Conservation (phyloP, 2,329 filamentous ascomycete species). For the Cordyceps pruinosa region DNA sequence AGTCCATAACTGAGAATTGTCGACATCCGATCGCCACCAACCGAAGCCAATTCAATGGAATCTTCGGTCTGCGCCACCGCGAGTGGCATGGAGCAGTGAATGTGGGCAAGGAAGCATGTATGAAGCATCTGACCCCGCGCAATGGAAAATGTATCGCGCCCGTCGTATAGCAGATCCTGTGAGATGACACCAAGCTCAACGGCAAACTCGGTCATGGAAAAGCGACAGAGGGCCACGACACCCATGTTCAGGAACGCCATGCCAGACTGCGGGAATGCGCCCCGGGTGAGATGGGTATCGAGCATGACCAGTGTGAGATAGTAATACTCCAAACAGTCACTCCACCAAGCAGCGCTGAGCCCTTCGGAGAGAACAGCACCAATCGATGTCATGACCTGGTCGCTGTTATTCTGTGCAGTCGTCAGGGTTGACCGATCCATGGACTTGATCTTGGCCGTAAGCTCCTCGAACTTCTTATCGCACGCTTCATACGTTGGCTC, state of each 20-base stretch:
- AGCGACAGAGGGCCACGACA: conserved; percentile 60
- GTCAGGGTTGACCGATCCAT: conserved; percentile 45
- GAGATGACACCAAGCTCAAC: conserved; percentile 57
- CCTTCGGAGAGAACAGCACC: conserved; percentile 67
- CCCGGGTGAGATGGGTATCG: conserved; percentile 55
- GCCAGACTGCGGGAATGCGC: conserved; percentile 62
- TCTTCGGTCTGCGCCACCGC: conserved; percentile 55
- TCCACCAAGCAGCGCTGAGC: conserved; percentile 66
- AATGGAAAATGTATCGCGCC: conserved; percentile 56
- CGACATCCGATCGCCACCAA: conserved; percentile 63
- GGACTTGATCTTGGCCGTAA: conserved; percentile 52
- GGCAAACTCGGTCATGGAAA: conserved; percentile 63
- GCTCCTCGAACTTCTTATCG: conserved; percentile 63
- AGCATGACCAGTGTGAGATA: conserved; percentile 62
- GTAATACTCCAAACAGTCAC: conserved; percentile 64
- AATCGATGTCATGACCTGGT: conserved; percentile 52
- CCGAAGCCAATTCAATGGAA: conserved; percentile 58
- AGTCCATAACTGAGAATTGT: conserved; percentile 67
- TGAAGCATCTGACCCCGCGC: conserved; percentile 65
- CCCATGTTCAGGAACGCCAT: conserved; percentile 62
- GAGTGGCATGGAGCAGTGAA: conserved; percentile 54
- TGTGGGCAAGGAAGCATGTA: conserved; percentile 62
- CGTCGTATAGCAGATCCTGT: conserved; percentile 57
- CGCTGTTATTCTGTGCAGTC: conserved; percentile 35
- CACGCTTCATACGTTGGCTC: conserved; percentile 68